Conservation (phyloP, 176 grass and related monocot genomes). For the Neostapfia colusana region DNA sequence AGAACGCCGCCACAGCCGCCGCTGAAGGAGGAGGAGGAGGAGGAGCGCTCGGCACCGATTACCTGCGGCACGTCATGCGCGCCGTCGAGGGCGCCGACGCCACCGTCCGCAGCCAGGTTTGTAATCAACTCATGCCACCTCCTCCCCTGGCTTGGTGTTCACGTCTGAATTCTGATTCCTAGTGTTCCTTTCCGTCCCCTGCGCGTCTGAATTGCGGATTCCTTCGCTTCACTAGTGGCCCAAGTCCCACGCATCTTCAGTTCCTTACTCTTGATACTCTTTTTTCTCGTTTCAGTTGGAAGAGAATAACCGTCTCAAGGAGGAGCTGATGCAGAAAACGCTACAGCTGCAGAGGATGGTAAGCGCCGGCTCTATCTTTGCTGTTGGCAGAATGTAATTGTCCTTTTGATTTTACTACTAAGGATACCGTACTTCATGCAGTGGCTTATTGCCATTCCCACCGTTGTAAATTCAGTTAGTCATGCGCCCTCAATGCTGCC, state of each 20-base stretch:
- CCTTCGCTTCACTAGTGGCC: not conserved
- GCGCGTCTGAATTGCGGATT: not conserved
- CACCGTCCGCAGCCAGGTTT: conserved; percentile 77
- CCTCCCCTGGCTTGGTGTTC: not conserved
- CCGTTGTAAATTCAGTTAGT: not conserved
- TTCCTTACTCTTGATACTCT: not conserved
- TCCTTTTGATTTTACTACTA: not conserved
- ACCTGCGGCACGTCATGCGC: conserved; percentile 60
- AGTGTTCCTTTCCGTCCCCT: not conserved
- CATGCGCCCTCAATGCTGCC: not conserved
- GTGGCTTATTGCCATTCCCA: not conserved
- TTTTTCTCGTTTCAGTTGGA: conserved; percentile 50
- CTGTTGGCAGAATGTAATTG: not conserved
- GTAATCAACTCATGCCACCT: not conserved
- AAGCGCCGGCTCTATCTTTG: conserved; percentile 2
- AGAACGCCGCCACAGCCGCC: not conserved
- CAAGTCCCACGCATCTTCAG: not conserved
- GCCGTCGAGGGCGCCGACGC: conserved; percentile 78
- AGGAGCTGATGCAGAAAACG: conserved; percentile 65
- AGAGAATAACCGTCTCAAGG: conserved; percentile 81
- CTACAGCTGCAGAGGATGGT: conserved; percentile 67
- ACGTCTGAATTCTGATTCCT: not conserved
- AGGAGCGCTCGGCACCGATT: not conserved
- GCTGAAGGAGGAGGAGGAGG: not conserved
- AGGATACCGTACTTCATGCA: not conserved